Percentiles rank a stretch among this genome's conserved stretches.
Evolutionary conservation across 176 grass and related monocot genomes (phyloP).

Genomic region (Oryza brachyantha): DNA sequence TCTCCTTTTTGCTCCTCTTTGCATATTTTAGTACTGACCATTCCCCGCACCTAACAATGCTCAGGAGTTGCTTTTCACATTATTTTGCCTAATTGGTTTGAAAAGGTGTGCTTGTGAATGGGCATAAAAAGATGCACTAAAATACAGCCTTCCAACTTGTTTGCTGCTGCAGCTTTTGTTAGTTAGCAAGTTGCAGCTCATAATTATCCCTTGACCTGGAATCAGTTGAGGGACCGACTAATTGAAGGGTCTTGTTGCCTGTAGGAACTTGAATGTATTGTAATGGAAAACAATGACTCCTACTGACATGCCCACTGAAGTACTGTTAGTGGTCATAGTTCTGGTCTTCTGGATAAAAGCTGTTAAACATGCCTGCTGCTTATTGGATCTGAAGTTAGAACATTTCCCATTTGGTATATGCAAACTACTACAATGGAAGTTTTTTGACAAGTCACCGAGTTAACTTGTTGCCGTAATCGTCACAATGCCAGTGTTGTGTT

Average conservation of each 20-base stretch:
- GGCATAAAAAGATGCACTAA: not conserved
- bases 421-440: constrained; percentile 14
- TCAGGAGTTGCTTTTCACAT: constrained; percentile 14
- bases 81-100: not conserved
- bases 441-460: not conserved
- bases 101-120: constrained; percentile 19
- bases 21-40: not conserved
- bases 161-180: not conserved
- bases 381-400: not conserved
- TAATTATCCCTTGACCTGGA: not conserved
- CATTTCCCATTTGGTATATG: constrained; percentile 1
- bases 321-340: not conserved
- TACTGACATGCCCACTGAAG: not conserved
- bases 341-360: constrained; percentile 1
- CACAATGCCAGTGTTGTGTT: not conserved
- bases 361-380: not conserved
- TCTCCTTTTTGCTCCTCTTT: not conserved
- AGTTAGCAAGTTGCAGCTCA: not conserved
- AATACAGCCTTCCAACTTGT: not conserved
- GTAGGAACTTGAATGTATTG: not conserved
- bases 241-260: not conserved
- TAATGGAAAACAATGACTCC: not conserved
- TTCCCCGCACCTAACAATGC: not conserved
- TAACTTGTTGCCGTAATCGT: not conserved
- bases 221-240: not conserved